These are phyloP conservation scores for Selaginella moellendorffii DNA, from an alignment of 75 land plant species.

Conservation along the genomic window DNA sequence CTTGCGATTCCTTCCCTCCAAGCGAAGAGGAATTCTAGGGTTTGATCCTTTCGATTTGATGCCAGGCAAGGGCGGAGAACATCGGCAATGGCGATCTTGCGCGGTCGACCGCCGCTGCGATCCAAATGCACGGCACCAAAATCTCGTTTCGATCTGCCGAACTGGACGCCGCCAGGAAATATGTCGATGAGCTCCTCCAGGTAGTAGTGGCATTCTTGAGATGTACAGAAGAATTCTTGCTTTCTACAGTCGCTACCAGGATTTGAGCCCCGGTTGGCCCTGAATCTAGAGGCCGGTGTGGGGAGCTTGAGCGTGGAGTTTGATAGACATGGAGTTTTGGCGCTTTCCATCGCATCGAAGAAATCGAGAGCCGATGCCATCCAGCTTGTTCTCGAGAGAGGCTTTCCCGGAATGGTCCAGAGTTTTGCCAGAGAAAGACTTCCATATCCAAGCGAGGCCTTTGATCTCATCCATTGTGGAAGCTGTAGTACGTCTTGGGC, in stretches of 20 bases:
- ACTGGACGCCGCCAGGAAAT: not conserved
- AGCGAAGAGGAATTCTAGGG: no score
- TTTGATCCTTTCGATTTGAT: no score
- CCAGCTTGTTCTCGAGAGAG: not conserved
- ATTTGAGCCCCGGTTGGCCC: not conserved
- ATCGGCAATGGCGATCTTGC: not conserved
- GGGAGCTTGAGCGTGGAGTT: not conserved
- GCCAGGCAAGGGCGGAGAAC: not conserved
- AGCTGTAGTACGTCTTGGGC: conserved; percentile 16
- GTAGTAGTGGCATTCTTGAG: no score
- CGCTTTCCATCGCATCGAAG: not conserved
- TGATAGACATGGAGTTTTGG: not conserved
- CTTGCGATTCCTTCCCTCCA: not conserved
- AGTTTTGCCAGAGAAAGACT: not conserved
- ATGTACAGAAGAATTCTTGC: not conserved
- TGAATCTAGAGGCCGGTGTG: not conserved
- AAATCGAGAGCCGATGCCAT: not conserved
- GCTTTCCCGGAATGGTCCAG: not conserved
- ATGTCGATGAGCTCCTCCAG: not conserved
- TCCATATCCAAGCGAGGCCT: conserved; percentile 15
- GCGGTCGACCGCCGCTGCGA: not conserved
- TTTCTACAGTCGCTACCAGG: not conserved
- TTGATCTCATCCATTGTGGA: conserved; percentile 23
- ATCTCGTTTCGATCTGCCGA: not conserved
- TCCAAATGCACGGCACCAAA: not conserved